Percentiles rank a stretch among this genome's conserved stretches.
phyloP scores from a whole-genome alignment of 306 rosid species.

The Citrullus colocynthis region DNA sequence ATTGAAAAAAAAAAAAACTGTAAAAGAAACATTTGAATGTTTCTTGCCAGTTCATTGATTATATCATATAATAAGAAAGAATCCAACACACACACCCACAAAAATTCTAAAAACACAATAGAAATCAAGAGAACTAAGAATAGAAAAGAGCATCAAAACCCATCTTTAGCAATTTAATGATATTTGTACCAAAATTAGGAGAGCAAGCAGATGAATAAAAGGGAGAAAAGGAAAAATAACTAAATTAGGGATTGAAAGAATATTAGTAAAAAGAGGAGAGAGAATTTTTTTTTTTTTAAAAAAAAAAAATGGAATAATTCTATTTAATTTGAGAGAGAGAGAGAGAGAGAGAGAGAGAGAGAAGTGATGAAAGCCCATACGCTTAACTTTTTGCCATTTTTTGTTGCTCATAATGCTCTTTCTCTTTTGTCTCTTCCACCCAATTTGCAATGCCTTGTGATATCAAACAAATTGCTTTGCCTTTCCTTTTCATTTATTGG shows the following conservation, averaged over 20 bases:
- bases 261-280: constrained; percentile 2
- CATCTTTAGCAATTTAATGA: constrained; percentile 2
- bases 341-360: background rate
- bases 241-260: constrained; percentile 8
- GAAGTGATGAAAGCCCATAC: constrained; percentile 6
- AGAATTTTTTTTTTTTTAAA: background rate
- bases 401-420: background rate
- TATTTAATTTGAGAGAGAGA: background rate
- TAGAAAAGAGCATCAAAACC: background rate
- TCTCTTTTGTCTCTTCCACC: background rate
- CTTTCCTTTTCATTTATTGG: background rate
- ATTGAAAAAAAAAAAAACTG: background rate
- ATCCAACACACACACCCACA: background rate
- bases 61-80: background rate
- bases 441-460: constrained; percentile 6
- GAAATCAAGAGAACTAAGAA: background rate
- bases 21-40: background rate
- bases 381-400: background rate
- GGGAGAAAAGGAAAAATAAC: background rate
- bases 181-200: background rate
- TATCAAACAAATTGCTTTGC: background rate
- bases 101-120: background rate
- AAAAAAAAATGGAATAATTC: background rate
- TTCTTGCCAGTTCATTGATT: background rate
- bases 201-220: background rate